A percentile compares a stretch with the other conserved stretches of the same genome.
These are phyloP conservation scores for Globisporangium yorkense DNA, from an alignment of 352 stramenopile species.

Conservation along the genomic window DNA sequence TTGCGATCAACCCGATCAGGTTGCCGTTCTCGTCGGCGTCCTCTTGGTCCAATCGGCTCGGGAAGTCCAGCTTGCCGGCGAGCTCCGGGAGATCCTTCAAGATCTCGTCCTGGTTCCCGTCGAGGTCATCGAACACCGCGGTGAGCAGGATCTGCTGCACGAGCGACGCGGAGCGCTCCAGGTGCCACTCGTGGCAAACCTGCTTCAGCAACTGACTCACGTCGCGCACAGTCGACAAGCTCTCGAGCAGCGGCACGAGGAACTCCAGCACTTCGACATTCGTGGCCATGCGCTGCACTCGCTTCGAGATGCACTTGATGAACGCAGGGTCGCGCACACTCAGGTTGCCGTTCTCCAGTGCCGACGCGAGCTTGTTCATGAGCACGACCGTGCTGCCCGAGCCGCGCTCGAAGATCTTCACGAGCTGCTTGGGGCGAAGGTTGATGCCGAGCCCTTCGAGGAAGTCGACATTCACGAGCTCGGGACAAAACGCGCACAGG, in stretches of 20 bases:
- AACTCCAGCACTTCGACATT: constrained; percentile 66
- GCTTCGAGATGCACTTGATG: constrained; percentile 20
- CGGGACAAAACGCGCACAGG: constrained; percentile 49
- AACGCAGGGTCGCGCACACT: constrained; percentile 42
- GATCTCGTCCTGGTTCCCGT: constrained; percentile 77
- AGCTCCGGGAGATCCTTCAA: constrained; percentile 53
- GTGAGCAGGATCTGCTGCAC: constrained; percentile 76
- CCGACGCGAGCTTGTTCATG: constrained; percentile 69
- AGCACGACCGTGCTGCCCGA: constrained; percentile 51
- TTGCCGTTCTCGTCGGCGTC: constrained; percentile 83
- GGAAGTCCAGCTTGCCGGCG: constrained; percentile 63
- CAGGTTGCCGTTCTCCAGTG: constrained; percentile 66
- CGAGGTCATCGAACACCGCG: constrained; percentile 73
- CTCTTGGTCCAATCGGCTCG: constrained; percentile 70
- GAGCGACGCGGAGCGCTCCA: constrained; percentile 43
- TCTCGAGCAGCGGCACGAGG: constrained; percentile 63
- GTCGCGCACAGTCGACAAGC: constrained; percentile 63
- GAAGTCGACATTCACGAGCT: constrained; percentile 85
- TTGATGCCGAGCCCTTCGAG: constrained; percentile 67
- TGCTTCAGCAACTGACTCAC: constrained; percentile 54
- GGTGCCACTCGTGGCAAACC: constrained; percentile 59
- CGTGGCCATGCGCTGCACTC: constrained; percentile 24
- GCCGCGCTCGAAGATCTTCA: constrained; percentile 65
- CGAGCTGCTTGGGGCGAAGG: constrained; percentile 43
- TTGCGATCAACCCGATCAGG: constrained; percentile 54